Evolutionary conservation across 1,139 yeast species (phyloP), one percentile per base, ranked within the genome.

Genomic region (Saccharomyces hybrid): DNA sequence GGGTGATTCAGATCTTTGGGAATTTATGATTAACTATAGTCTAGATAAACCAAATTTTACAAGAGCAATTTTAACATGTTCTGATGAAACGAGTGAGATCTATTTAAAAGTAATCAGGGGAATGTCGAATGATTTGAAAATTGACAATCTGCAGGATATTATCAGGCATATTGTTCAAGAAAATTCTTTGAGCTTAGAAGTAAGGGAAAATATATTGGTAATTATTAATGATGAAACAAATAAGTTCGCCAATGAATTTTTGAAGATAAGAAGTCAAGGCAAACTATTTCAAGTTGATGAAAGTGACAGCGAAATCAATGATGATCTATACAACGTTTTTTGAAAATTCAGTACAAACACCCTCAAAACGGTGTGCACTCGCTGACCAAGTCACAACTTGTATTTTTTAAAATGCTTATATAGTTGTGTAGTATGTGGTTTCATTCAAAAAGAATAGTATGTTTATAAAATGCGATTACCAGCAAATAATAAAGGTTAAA

Each of bases 1-100:
- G 60, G 82, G 84, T 53, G 95, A 88, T 62, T 71, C 75, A 32
- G 95, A 88, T 19, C 74, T 90, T 9, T 90, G 97, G 96, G 82
- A 82, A 49, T 82, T 83, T 49, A 75, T 93, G 57, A 73, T 91
- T 11, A 82, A 81, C 16, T 83, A 85, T 67, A 84, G 96, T 19
- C 77, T 85, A 73, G 77, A 78, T 48, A 83, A 83, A 61, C 95
- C 97, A 0, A 75, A 76, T 14, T 90, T 88, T 66, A 84, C 91
- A 54, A 81, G 82, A 58, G 86, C 88, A 2, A 75, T 93, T 52
- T 78, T 93, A 55, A 85, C 86, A 58, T 77, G 82, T 54, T 83
- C 88, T 1, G 87, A 86, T 58, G 85, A 82, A 47, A 64, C 74
- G 54, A 83, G 89, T 55, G 86, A 86, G 61, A 90, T 95, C 0